Percentiles rank a stretch among this genome's conserved stretches.
phyloP scores from a whole-genome alignment of 345 rosid species.

The Orychophragmus violaceus region DNA sequence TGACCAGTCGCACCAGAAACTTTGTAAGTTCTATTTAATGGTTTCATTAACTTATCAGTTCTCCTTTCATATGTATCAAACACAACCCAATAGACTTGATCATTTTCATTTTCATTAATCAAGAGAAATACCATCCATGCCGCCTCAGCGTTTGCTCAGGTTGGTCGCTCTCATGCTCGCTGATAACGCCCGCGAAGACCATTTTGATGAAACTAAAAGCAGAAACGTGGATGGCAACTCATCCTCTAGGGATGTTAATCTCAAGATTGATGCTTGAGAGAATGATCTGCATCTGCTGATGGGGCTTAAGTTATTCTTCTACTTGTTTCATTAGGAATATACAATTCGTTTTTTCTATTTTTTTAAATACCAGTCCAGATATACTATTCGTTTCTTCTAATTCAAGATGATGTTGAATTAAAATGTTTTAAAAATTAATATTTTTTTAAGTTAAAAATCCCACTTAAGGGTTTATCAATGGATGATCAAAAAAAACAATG shows the following conservation, averaged over 20 bases:
- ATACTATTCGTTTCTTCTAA: too few species aligned
- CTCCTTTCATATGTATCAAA: conserved; percentile 3
- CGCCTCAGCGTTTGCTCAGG: conserved; percentile 68
- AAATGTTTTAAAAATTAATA: too few species aligned
- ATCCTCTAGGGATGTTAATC: conserved; percentile 22
- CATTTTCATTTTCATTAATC: background rate
- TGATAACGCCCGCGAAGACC: conserved; percentile 60
- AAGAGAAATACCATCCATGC: conserved; percentile 87
- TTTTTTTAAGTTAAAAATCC: too few species aligned
- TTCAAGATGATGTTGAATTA: too few species aligned
- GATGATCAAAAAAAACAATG: too few species aligned
- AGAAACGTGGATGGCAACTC: conserved; percentile 8
- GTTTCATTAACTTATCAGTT: too few species aligned
- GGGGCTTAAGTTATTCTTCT: background rate
- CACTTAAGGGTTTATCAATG: too few species aligned
- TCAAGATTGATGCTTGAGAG: conserved; percentile 24
- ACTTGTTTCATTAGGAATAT: conserved; percentile 1
- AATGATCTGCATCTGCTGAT: background rate
- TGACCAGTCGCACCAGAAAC: conserved; percentile 64
- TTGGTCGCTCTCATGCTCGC: conserved; percentile 67
- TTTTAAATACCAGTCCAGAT: too few species aligned
- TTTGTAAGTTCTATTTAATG: conserved; percentile 87
- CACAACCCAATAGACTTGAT: background rate
- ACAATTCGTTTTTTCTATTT: background rate
- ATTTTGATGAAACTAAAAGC: conserved; percentile 48